Conservation (phyloP, 768 basidiomycete species). For the Leccinum uliginosum region DNA sequence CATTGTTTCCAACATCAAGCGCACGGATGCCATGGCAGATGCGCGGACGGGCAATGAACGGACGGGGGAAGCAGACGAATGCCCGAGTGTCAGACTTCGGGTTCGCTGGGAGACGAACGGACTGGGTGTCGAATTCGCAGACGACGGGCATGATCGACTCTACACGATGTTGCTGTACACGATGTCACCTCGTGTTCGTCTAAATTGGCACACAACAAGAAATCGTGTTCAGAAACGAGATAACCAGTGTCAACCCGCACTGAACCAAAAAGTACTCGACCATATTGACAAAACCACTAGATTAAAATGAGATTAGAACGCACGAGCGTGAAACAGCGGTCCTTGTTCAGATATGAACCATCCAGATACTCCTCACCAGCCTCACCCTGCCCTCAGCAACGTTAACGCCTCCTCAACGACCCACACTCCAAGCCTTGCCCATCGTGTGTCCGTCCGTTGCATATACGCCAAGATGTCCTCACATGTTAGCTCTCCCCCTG, state of each 20-base stretch:
- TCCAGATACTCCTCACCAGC: background rate
- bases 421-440: slow-evolving; percentile 64
- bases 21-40: slow-evolving; percentile 12
- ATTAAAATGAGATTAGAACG: background rate
- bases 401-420: slow-evolving; percentile 57
- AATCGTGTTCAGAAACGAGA: too few species aligned
- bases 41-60: slow-evolving; percentile 14
- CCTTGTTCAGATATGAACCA: background rate
- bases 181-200: too few species aligned
- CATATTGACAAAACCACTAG: background rate
- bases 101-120: background rate
- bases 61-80: slow-evolving; percentile 10
- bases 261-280: background rate
- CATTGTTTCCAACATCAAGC: slow-evolving; percentile 4
- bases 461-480: slow-evolving; percentile 47
- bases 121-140: slow-evolving; percentile 10
- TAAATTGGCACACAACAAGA: too few species aligned
- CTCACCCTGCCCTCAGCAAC: slow-evolving; percentile 15
- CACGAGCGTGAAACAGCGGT: background rate
- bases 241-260: background rate
- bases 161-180: too few species aligned
- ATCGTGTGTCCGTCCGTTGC: slow-evolving; percentile 52
- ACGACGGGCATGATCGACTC: slow-evolving; percentile 10
- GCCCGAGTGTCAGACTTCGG: slow-evolving; percentile 7
- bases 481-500: slow-evolving; percentile 26